These are phyloP conservation scores for Euphorbia celastroides DNA, from an alignment of 441 rosid species.

Conservation along the genomic window DNA sequence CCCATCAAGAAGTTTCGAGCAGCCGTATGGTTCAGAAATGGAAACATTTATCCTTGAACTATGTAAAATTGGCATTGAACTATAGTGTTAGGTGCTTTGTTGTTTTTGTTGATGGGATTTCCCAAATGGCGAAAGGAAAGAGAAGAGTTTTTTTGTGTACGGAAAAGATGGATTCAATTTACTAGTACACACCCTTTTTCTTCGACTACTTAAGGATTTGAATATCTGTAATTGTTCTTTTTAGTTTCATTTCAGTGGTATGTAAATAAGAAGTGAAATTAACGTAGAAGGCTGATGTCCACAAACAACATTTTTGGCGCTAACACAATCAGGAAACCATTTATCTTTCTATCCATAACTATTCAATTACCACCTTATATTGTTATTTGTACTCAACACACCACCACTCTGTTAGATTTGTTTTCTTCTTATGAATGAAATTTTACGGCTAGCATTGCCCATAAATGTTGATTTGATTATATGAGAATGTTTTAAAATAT, in stretches of 20 bases:
- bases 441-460: too few relatives aligned
- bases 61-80: too few relatives aligned
- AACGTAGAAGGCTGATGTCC: not conserved
- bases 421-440: too few relatives aligned
- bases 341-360: too few relatives aligned
- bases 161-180: conserved; percentile 41
- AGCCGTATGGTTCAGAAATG: conserved; percentile 44
- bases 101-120: conserved; percentile 24
- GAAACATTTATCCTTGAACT: too few relatives aligned
- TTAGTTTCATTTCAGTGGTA: too few relatives aligned
- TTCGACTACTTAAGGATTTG: too few relatives aligned
- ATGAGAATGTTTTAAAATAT: too few relatives aligned
- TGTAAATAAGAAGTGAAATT: not conserved
- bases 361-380: too few relatives aligned
- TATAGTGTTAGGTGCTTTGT: not conserved
- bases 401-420: not conserved
- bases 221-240: too few relatives aligned
- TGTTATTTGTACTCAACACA: not conserved
- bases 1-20: conserved; percentile 34
- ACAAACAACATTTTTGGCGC: not conserved
- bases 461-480: too few relatives aligned
- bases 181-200: conserved; percentile 28
- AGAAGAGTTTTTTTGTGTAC: conserved; percentile 39
- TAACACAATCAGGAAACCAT: too few relatives aligned
- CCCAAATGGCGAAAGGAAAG: conserved; percentile 57